Evolutionary conservation across 345 rosid genomes (phyloP).

Genomic region (Brassica cretica): DNA sequence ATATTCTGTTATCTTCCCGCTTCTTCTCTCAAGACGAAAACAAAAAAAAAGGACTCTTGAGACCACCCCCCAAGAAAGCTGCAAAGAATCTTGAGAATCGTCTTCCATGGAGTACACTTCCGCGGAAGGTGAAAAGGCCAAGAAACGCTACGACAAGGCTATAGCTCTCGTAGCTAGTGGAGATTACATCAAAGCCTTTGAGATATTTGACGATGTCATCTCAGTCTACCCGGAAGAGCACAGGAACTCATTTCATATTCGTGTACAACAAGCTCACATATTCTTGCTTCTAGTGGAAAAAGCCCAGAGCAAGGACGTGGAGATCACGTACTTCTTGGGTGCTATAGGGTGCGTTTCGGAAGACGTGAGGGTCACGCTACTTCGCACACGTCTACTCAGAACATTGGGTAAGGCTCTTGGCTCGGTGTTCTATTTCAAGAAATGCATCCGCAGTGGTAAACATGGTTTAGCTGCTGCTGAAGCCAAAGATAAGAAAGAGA

Average conservation of each 20-base stretch:
- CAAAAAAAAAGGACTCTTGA: background rate
- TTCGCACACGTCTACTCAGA: background rate
- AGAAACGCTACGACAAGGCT: background rate
- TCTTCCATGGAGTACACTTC: background rate
- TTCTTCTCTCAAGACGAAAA: background rate
- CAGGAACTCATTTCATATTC: background rate
- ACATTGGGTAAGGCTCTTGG: background rate
- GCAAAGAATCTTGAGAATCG: background rate
- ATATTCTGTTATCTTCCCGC: slow-evolving; percentile 14
- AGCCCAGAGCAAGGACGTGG: background rate
- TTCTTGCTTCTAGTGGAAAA: background rate
- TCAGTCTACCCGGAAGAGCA: background rate
- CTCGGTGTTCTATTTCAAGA: background rate
- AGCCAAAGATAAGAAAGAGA: background rate
- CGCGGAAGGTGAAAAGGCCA: background rate
- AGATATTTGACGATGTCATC: slow-evolving; percentile 9
- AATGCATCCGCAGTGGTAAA: background rate
- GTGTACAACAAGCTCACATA: background rate
- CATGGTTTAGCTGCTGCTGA: background rate
- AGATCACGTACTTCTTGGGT: background rate
- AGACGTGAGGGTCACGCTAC: background rate
- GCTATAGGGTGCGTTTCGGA: background rate
- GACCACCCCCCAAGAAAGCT: background rate
- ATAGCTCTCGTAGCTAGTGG: background rate
- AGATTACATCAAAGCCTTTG: slow-evolving; percentile 15